phyloP scores from a whole-genome alignment of 495 filamentous ascomycete genomes.

The Cryomyces minteri region DNA sequence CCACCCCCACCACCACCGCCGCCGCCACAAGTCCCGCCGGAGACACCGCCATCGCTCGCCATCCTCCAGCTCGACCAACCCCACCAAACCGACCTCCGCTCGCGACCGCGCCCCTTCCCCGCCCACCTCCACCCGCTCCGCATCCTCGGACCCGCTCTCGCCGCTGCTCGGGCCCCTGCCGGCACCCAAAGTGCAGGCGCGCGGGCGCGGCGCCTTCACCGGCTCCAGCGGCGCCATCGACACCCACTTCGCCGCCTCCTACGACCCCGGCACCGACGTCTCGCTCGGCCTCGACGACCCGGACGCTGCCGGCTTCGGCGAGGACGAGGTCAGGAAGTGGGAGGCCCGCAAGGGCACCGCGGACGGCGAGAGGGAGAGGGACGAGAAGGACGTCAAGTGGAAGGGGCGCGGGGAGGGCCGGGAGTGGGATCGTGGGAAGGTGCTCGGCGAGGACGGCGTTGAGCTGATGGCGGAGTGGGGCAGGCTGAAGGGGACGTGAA shows the following conservation, averaged over 20 bases:
- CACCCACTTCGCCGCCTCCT: constrained; percentile 53
- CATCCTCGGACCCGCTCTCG: constrained; percentile 67
- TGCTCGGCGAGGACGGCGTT: constrained; percentile 45
- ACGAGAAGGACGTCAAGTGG: constrained; percentile 57
- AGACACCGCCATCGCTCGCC: background rate
- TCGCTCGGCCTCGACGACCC: constrained; percentile 30
- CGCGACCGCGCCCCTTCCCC: no score
- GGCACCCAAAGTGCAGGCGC: constrained; percentile 30
- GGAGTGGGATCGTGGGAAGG: constrained; percentile 85
- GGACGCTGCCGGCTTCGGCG: constrained; percentile 62
- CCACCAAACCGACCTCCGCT: background rate
- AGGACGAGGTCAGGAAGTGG: constrained; percentile 60
- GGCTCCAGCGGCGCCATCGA: constrained; percentile 50
- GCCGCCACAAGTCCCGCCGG: background rate
- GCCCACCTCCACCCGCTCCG: no score
- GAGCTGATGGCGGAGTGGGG: constrained; percentile 27
- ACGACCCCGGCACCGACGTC: constrained; percentile 59
- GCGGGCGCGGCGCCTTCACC: constrained; percentile 57
- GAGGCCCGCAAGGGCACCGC: constrained; percentile 50
- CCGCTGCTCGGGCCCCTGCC: constrained; percentile 51
- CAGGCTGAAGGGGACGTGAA: constrained; percentile 1
- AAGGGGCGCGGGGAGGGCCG: constrained; percentile 57
- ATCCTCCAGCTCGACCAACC: background rate
- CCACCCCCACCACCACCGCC: background rate
- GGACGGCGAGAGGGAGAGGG: constrained; percentile 38